These are phyloP conservation scores for Mycena galericulata DNA, from an alignment of 768 basidiomycete species.

Conservation along the genomic window DNA sequence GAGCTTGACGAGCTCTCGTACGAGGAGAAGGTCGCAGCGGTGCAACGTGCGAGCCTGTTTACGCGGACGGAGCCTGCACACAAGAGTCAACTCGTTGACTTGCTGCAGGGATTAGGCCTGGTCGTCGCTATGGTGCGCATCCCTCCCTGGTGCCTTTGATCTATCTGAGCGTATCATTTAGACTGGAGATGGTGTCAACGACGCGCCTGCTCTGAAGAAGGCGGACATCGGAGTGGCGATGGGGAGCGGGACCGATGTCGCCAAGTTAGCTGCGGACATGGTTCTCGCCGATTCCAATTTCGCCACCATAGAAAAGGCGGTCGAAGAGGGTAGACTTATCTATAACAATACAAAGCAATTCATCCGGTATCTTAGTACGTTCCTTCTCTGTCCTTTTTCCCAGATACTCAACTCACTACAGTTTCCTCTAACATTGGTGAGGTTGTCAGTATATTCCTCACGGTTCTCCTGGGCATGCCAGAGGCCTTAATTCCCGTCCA, in stretches of 20 bases:
- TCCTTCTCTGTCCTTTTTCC: constrained; percentile 12
- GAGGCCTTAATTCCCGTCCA: constrained; percentile 98
- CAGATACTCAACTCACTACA: constrained; percentile 40
- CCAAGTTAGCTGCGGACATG: constrained; percentile 98
- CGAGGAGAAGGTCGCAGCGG: constrained; percentile 87
- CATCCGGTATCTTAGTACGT: constrained; percentile 95
- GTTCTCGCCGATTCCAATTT: constrained; percentile 98
- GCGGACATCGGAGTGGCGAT: constrained; percentile 99
- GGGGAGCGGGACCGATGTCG: constrained; percentile 99
- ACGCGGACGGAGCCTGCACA: constrained; percentile 95
- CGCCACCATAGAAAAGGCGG: constrained; percentile 94
- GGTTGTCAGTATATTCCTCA: constrained; percentile 97
- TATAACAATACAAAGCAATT: constrained; percentile 99
- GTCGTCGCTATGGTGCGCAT: constrained; percentile 92
- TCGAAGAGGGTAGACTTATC: constrained; percentile 97
- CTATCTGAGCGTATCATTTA: constrained; percentile 43
- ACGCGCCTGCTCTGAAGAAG: constrained; percentile 96
- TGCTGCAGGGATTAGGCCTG: constrained; percentile 90
- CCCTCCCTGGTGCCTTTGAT: neutral
- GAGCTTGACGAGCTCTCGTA: constrained; percentile 87
- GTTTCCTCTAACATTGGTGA: constrained; percentile 98
- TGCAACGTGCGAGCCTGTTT: constrained; percentile 91
- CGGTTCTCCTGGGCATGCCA: constrained; percentile 98
- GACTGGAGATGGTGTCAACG: constrained; percentile 98
- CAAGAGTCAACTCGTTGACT: constrained; percentile 94